Conservation (phyloP, 352 stramenopile species). For the Elongisporangium senticosum region DNA sequence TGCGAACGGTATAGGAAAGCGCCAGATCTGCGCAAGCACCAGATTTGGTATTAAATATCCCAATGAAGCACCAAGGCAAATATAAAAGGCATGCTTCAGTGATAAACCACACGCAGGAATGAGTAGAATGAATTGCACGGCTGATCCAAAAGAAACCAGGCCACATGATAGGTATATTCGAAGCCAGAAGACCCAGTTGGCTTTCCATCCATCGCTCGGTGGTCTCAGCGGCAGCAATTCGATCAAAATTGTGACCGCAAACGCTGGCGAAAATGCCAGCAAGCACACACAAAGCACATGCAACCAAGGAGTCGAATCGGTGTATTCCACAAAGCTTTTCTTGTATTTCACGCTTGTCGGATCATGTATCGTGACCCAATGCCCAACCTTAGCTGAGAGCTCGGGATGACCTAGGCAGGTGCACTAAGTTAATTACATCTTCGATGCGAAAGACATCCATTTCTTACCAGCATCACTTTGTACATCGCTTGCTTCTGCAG, state of each 20-base stretch:
- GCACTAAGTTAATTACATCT: too few relatives aligned
- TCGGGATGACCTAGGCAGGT: too few relatives aligned
- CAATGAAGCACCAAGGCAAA: neutral
- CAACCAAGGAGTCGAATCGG: neutral
- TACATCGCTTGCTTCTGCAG: too few relatives aligned
- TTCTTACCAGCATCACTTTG: too few relatives aligned
- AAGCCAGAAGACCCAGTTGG: conserved; percentile 28
- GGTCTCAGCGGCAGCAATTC: conserved; percentile 12
- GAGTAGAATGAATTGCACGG: conserved; percentile 17
- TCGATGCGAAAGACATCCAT: too few relatives aligned
- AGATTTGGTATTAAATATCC: neutral
- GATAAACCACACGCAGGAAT: conserved; percentile 9
- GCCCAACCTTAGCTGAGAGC: too few relatives aligned
- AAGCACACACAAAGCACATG: neutral
- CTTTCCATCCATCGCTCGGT: conserved; percentile 6
- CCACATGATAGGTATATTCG: conserved; percentile 11
- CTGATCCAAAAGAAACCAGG: conserved; percentile 8
- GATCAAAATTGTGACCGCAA: conserved; percentile 14
- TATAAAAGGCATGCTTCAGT: conserved; percentile 1
- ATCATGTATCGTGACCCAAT: too few relatives aligned
- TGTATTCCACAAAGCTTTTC: neutral
- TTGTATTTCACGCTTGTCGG: too few relatives aligned
- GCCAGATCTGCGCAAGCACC: conserved; percentile 1
- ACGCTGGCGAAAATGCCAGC: neutral
- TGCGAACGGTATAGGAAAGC: conserved; percentile 25